Percentiles rank a stretch among this genome's conserved stretches.
Conservation (phyloP, 2,329 filamentous ascomycete genomes). For the Fusarium dlaminii region DNA sequence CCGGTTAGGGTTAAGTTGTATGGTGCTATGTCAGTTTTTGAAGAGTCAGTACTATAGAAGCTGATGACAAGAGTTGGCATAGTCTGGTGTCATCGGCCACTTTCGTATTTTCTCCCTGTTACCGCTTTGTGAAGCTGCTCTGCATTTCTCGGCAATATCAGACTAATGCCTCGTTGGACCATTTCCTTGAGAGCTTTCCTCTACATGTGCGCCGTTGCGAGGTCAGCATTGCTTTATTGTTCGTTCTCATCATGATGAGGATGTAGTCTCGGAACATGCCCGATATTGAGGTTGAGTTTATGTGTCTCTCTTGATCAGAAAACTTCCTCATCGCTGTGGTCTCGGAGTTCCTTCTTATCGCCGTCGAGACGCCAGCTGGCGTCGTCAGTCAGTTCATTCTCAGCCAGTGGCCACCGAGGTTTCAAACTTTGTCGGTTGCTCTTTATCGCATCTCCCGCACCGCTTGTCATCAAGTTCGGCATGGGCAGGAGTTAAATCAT, state of each 20-base stretch:
- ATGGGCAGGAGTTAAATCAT: neutral
- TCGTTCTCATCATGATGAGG: neutral
- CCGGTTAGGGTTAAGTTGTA: rapidly evolving
- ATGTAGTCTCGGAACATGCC: neutral
- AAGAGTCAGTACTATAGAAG: neutral
- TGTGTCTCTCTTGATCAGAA: no score
- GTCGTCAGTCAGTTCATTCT: neutral
- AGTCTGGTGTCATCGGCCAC: neutral
- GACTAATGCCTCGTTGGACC: neutral
- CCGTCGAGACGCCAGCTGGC: no score
- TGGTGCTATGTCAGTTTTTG: neutral
- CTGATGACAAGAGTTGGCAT: no score
- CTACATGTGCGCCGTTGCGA: neutral
- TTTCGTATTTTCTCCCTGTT: rapidly evolving
- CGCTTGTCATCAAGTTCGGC: neutral
- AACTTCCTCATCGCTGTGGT: rapidly evolving
- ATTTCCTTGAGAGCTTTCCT: rapidly evolving
- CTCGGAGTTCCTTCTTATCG: neutral
- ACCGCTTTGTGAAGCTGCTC: rapidly evolving
- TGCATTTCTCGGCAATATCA: rapidly evolving
- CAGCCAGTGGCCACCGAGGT: neutral
- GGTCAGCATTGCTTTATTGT: no score
- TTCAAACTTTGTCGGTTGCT: neutral
- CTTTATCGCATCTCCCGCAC: neutral
- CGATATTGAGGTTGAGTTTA: neutral